Conservation (phyloP, 1,139 yeast species). For the Kurtzmaniella quercitrusa region DNA sequence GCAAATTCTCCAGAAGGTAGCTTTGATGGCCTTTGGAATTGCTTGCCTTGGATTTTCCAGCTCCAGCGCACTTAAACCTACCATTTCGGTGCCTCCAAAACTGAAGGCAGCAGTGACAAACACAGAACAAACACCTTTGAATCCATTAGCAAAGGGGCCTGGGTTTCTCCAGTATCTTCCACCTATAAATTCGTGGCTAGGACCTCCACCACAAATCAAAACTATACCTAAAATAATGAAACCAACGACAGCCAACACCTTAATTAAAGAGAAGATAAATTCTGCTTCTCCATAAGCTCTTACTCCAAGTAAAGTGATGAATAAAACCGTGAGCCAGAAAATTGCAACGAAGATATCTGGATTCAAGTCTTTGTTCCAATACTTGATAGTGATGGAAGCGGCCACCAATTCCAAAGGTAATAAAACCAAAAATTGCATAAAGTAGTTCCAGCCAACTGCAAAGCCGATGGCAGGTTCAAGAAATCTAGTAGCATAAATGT, state of each 20-base stretch:
- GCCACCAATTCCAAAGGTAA: slow-evolving; percentile 37
- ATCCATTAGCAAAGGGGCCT: slow-evolving; percentile 40
- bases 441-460: slow-evolving; percentile 44
- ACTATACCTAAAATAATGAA: slow-evolving; percentile 40
- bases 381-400: slow-evolving; percentile 36
- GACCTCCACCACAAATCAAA: slow-evolving; percentile 39
- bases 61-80: slow-evolving; percentile 40
- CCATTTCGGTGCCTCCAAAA: slow-evolving; percentile 40
- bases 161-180: slow-evolving; percentile 38
- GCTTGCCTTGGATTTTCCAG: slow-evolving; percentile 35
- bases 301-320: slow-evolving; percentile 38
- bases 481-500: slow-evolving; percentile 35
- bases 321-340: slow-evolving; percentile 31
- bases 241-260: slow-evolving; percentile 37
- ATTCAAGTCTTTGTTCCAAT: slow-evolving; percentile 34
- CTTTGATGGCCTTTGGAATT: slow-evolving; percentile 40
- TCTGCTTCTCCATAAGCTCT: slow-evolving; percentile 45
- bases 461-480: slow-evolving; percentile 39
- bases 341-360: slow-evolving; percentile 38
- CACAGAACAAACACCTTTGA: slow-evolving; percentile 38
- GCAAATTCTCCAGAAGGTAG: slow-evolving; percentile 43
- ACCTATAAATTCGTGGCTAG: slow-evolving; percentile 33
- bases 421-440: slow-evolving; percentile 33
- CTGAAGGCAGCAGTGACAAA: slow-evolving; percentile 42
- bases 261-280: slow-evolving; percentile 32